Conservation (phyloP, 2,329 filamentous ascomycete species). For the Aspergillus transmontanensis region DNA sequence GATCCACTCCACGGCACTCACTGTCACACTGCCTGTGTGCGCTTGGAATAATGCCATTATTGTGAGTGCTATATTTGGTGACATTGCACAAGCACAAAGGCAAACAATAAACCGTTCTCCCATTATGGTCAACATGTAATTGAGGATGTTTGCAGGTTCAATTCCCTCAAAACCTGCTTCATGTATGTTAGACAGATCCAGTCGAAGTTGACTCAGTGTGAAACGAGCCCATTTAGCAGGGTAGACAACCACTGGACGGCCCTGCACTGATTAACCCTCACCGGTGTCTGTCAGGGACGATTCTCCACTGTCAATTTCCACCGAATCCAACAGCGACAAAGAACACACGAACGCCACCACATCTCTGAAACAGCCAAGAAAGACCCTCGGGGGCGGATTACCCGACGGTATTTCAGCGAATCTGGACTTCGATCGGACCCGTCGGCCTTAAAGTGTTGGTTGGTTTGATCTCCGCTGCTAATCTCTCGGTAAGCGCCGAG, state of each 20-base stretch:
- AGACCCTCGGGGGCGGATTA: background rate
- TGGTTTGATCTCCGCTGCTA: background rate
- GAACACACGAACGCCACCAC: background rate
- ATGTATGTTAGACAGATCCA: background rate
- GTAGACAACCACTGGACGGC: background rate
- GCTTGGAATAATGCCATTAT: background rate
- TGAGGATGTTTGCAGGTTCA: background rate
- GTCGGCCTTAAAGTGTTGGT: background rate
- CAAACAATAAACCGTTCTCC: background rate
- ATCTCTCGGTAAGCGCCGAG: slow-evolving; percentile 2
- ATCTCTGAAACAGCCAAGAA: background rate
- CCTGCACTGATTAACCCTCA: background rate
- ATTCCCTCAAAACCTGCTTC: background rate
- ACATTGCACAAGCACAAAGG: background rate
- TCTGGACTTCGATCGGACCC: background rate
- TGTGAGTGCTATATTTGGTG: background rate
- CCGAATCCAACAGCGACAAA: background rate
- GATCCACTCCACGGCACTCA: too few relatives aligned
- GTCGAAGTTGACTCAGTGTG: background rate
- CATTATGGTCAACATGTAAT: background rate
- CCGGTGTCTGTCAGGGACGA: background rate
- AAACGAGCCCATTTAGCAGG: background rate
- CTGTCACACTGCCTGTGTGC: background rate
- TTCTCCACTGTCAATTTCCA: background rate
- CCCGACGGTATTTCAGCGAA: background rate